Conservation (phyloP, 441 rosid genomes). For the Euphorbia corollata region DNA sequence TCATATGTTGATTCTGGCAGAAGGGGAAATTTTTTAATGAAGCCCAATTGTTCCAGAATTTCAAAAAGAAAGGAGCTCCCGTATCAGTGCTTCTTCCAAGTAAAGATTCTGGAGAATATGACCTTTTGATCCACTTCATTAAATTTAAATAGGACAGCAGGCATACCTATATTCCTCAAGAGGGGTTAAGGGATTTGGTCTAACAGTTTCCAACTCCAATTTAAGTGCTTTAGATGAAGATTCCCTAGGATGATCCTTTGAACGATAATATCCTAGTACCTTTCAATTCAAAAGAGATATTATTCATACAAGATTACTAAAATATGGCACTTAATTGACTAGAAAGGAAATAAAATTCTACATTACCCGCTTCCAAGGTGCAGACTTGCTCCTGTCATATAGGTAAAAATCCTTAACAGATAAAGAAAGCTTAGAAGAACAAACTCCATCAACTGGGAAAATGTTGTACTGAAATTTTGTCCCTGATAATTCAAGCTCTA, state of each 20-base stretch:
- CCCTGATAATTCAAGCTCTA: conserved; percentile 68
- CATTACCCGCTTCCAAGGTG: conserved; percentile 83
- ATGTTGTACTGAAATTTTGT: conserved; percentile 53
- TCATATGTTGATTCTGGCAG: not conserved
- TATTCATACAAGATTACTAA: conserved; percentile 18
- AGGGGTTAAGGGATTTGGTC: conserved; percentile 82
- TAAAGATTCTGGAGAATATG: not conserved
- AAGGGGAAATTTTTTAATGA: not conserved
- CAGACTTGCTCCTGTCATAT: conserved; percentile 61
- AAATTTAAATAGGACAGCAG: conserved; percentile 16
- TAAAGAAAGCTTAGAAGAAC: conserved; percentile 66
- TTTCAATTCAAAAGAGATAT: conserved; percentile 29
- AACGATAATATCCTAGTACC: conserved; percentile 73
- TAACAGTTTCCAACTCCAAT: conserved; percentile 79
- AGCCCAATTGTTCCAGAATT: not conserved
- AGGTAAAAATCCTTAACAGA: conserved; percentile 66
- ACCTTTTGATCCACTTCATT: conserved; percentile 1
- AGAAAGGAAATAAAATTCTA: conserved; percentile 13
- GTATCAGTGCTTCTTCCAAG: not conserved
- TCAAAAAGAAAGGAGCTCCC: not conserved
- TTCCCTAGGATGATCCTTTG: conserved; percentile 88
- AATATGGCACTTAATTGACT: not conserved
- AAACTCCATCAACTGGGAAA: conserved; percentile 59
- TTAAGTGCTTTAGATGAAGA: conserved; percentile 77
- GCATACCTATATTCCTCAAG: conserved; percentile 92